Conservation (phyloP, 192 early-diverging fungal genomes). For the Mortierella antarctica region DNA sequence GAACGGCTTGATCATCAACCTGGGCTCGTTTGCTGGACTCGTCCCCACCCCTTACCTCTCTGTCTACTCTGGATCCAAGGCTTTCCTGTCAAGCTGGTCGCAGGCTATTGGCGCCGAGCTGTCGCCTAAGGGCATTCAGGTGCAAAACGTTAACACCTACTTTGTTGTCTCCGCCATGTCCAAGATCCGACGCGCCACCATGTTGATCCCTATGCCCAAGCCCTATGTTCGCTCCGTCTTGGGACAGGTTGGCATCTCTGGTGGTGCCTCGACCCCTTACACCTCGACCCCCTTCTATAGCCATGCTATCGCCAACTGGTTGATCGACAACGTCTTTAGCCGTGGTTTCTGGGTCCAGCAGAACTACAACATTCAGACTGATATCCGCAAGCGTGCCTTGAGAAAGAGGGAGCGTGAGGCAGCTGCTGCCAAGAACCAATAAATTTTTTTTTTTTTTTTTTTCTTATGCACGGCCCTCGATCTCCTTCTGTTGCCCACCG, state of each 20-base stretch:
- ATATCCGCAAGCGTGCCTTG: conserved; percentile 79
- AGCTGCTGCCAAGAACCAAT: conserved; percentile 56
- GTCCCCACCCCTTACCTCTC: conserved; percentile 87
- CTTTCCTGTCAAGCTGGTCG: conserved; percentile 91
- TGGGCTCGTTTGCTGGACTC: conserved; percentile 90
- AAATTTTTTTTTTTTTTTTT: not conserved
- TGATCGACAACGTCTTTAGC: conserved; percentile 69
- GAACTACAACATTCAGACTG: conserved; percentile 68
- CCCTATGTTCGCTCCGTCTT: conserved; percentile 82
- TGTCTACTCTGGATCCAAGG: conserved; percentile 94
- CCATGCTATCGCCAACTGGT: conserved; percentile 79
- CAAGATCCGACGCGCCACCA: conserved; percentile 87
- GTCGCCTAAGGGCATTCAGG: conserved; percentile 73
- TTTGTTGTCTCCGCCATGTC: conserved; percentile 97
- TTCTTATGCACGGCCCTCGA: no score
- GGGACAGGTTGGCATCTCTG: conserved; percentile 72
- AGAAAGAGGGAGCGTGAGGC: conserved; percentile 75
- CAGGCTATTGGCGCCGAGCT: conserved; percentile 89
- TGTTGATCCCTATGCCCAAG: conserved; percentile 82
- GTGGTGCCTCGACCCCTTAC: conserved; percentile 70
- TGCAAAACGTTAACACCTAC: conserved; percentile 95
- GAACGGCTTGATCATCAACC: conserved; percentile 90
- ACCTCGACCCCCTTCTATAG: conserved; percentile 74
- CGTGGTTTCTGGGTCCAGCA: conserved; percentile 68
- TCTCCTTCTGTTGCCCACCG: no score